Percentiles rank a stretch among this genome's conserved stretches.
Evolutionary conservation across 1,284 basidiomycete species (phyloP).

Genomic region (Agroathelia rolfsii): DNA sequence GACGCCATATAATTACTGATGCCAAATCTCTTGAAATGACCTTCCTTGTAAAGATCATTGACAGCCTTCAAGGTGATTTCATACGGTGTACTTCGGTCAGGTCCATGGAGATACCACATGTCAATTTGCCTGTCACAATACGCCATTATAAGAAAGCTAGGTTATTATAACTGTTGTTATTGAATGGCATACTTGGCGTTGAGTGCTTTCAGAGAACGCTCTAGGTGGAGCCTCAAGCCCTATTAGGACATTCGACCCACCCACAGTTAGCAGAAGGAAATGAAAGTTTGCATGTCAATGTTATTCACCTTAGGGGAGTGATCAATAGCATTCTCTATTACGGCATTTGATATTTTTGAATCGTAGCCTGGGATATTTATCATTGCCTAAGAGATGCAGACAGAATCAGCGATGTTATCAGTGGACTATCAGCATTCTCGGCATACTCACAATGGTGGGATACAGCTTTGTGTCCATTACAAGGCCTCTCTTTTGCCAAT

Average conservation of each 20-base stretch:
- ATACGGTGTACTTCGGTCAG: slow-evolving; percentile 29
- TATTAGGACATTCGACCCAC: no score
- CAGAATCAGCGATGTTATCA: no score
- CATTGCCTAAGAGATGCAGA: no score
- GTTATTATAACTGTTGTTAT: no score
- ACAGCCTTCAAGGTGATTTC: slow-evolving; percentile 29
- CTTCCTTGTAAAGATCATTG: slow-evolving; percentile 31
- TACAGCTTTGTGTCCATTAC: slow-evolving; percentile 38
- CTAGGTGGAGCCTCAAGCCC: no score
- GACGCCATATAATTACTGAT: background rate
- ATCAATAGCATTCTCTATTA: no score
- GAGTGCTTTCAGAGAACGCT: slow-evolving; percentile 32
- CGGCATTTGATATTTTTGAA: no score
- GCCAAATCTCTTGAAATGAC: slow-evolving; percentile 21
- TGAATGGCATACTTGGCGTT: slow-evolving; percentile 34
- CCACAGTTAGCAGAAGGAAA: slow-evolving; percentile 14
- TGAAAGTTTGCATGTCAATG: background rate
- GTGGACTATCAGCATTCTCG: background rate
- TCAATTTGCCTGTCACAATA: slow-evolving; percentile 26
- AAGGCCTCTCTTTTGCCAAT: slow-evolving; percentile 26
- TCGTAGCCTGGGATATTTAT: no score
- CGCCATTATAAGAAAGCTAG: slow-evolving; percentile 22
- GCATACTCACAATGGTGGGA: slow-evolving; percentile 13
- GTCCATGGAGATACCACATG: slow-evolving; percentile 35
- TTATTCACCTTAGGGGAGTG: slow-evolving; percentile 12